phyloP scores from a whole-genome alignment of 306 rosid genomes.

The Vigna mungo region DNA sequence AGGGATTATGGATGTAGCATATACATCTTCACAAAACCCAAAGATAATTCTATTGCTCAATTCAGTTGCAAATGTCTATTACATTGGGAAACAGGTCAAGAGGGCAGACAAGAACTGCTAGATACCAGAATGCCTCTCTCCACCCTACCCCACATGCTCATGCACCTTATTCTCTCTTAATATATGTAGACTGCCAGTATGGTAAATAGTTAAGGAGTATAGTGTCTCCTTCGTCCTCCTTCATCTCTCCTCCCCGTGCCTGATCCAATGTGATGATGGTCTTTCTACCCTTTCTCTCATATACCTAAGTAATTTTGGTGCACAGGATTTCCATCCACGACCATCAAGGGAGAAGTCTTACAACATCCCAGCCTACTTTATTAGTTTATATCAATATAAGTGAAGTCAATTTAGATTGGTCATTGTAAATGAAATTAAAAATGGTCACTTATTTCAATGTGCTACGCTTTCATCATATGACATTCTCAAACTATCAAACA shows the following conservation, averaged over 20 bases:
- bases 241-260: too few species aligned
- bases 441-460: not conserved
- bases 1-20: constrained; percentile 15
- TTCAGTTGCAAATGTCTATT: constrained; percentile 32
- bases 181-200: not conserved
- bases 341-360: constrained; percentile 29
- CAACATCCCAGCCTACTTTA: constrained; percentile 16
- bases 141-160: not conserved
- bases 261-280: too few species aligned
- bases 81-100: constrained; percentile 36
- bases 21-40: constrained; percentile 23
- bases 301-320: not conserved
- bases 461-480: constrained; percentile 14
- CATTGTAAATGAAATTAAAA: constrained; percentile 5
- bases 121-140: not conserved
- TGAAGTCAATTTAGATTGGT: constrained; percentile 5
- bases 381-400: not conserved
- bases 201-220: not conserved
- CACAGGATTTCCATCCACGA: not conserved
- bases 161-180: not conserved
- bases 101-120: not conserved
- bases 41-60: constrained; percentile 22
- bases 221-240: not conserved
- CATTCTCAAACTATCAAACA: constrained; percentile 21
- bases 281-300: not conserved